These are phyloP conservation scores for Saturnispora ahearnii DNA, from an alignment of 805 yeast species.

Conservation along the genomic window DNA sequence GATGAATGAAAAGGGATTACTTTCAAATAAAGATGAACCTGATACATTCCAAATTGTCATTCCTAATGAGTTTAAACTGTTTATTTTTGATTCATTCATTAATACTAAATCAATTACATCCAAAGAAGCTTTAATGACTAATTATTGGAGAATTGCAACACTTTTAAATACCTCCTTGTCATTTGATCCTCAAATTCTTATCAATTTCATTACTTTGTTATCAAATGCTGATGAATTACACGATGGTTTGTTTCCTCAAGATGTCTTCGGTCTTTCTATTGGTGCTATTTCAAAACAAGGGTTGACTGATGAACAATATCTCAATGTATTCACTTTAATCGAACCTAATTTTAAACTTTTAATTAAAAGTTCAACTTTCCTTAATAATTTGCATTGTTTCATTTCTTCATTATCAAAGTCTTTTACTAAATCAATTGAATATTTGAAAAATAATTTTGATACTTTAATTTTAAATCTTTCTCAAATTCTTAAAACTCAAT, in stretches of 20 bases:
- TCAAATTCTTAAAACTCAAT: constrained; percentile 38
- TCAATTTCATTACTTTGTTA: constrained; percentile 16
- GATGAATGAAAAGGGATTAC: constrained; percentile 23
- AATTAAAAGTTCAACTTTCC: constrained; percentile 29
- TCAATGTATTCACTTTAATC: constrained; percentile 14
- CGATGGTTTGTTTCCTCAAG: constrained; percentile 28
- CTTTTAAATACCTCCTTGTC: constrained; percentile 30
- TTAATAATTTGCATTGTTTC: constrained; percentile 29
- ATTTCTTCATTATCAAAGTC: constrained; percentile 10
- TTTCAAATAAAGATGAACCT: constrained; percentile 6
- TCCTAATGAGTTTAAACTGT: constrained; percentile 27
- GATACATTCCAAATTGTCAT: constrained; percentile 19
- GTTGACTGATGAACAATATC: constrained; percentile 13
- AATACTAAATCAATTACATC: constrained; percentile 8
- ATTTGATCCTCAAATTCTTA: constrained; percentile 18
- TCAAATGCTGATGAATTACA: constrained; percentile 3
- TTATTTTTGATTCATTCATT: constrained; percentile 22
- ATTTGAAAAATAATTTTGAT: constrained; percentile 7
- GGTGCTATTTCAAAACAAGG: constrained; percentile 25
- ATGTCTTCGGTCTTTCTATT: constrained; percentile 35
- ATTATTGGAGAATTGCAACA: constrained; percentile 45
- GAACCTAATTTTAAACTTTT: constrained; percentile 19
- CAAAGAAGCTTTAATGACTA: constrained; percentile 24
- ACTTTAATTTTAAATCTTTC: constrained; percentile 20
- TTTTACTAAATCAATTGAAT: constrained; percentile 5